Evolutionary conservation across 768 basidiomycete genomes (phyloP).

Genomic region (Lactarius akahatsu): DNA sequence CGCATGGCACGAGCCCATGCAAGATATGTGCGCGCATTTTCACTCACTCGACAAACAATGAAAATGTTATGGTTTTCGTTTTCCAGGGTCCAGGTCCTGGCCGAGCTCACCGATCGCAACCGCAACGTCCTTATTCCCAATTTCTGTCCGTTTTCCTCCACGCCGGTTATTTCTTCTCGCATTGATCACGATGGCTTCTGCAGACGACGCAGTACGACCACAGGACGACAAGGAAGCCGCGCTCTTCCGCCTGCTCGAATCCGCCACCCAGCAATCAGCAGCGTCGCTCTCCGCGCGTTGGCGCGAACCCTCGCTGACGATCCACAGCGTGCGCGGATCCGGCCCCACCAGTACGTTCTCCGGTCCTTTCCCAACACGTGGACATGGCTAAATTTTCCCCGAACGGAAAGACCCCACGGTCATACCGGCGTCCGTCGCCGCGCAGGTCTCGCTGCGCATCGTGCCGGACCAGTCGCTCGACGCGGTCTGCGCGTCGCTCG

Average conservation of each 20-base stretch:
- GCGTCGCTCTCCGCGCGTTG: constrained; percentile 74
- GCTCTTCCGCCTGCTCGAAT: constrained; percentile 66
- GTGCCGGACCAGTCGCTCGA: constrained; percentile 91
- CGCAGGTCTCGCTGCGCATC: constrained; percentile 86
- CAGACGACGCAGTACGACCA: constrained; percentile 76
- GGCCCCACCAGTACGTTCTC: constrained; percentile 66
- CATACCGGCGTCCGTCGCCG: constrained; percentile 81
- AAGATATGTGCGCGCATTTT: constrained; percentile 67
- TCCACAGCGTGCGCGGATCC: constrained; percentile 81
- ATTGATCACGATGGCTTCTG: background rate
- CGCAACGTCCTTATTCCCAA: constrained; percentile 67
- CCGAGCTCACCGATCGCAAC: constrained; percentile 59
- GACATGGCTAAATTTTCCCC: background rate
- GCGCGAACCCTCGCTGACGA: constrained; percentile 87
- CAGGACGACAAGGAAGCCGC: constrained; percentile 65
- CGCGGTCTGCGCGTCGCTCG: constrained; percentile 59
- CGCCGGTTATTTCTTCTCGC: background rate
- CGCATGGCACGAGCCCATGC: constrained; percentile 83
- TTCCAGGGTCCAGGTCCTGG: constrained; percentile 72
- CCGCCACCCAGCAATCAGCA: constrained; percentile 65
- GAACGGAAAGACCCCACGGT: constrained; percentile 68
- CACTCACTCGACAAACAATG: background rate
- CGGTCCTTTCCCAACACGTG: background rate
- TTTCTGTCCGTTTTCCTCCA: constrained; percentile 59
- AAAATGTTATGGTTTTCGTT: too few relatives aligned